These are phyloP conservation scores for Phallus indusiatus DNA, from an alignment of 768 basidiomycete genomes.

Conservation along the genomic window DNA sequence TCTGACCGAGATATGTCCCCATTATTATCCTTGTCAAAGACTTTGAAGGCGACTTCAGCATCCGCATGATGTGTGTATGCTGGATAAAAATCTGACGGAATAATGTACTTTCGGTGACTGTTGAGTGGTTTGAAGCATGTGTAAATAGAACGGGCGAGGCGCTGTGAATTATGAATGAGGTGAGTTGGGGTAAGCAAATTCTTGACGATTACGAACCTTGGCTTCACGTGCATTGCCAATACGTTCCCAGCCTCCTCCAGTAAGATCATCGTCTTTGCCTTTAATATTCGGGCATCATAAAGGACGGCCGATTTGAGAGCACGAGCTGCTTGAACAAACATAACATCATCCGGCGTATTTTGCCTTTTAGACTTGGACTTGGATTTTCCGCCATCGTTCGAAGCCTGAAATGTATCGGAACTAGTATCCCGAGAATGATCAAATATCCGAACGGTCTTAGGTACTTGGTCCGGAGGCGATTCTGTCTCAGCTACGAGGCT, in stretches of 20 bases:
- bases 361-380: constrained; percentile 11
- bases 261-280: constrained; percentile 31
- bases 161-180: constrained; percentile 27
- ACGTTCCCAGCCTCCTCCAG: constrained; percentile 41
- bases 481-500: not conserved
- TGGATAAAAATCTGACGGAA: constrained; percentile 61
- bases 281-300: constrained; percentile 69
- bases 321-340: constrained; percentile 49
- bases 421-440: too few relatives aligned
- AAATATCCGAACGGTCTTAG: not conserved
- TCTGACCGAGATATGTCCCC: constrained; percentile 71
- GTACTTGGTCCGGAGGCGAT: not conserved
- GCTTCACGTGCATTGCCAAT: constrained; percentile 49
- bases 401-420: too few relatives aligned
- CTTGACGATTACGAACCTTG: constrained; percentile 33
- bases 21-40: constrained; percentile 70
- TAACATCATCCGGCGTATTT: constrained; percentile 22
- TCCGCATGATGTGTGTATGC: constrained; percentile 50
- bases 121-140: constrained; percentile 38
- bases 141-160: constrained; percentile 60
- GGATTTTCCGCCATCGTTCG: too few relatives aligned
- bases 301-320: constrained; percentile 58
- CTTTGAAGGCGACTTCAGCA: constrained; percentile 59
- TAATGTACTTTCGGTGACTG: constrained; percentile 46
- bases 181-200: not conserved